Evolutionary conservation across 2,329 filamentous ascomycete genomes (phyloP).

Genomic region (Aspergillus ibericus): DNA sequence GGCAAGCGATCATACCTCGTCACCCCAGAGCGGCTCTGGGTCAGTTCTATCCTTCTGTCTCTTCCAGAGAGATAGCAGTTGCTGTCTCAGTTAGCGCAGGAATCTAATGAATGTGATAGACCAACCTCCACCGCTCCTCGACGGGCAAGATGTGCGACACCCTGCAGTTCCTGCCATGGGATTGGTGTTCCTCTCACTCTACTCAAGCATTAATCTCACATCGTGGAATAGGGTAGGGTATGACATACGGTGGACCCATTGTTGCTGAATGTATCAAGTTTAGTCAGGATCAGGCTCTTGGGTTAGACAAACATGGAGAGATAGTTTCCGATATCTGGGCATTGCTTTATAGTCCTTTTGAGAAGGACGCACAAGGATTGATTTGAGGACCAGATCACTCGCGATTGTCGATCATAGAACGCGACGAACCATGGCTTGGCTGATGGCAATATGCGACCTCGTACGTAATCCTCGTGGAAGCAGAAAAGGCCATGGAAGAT

Average conservation of each 20-base stretch:
- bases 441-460: not conserved
- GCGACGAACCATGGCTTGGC: not conserved
- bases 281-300: not conserved
- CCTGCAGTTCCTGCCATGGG: constrained; percentile 1
- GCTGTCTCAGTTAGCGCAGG: not conserved
- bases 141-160: constrained; percentile 1
- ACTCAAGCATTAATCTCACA: not conserved
- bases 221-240: too few relatives aligned
- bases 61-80: constrained; percentile 13
- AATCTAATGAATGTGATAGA: not conserved
- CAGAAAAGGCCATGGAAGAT: not conserved
- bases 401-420: not conserved
- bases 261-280: not conserved
- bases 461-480: not conserved
- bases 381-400: not conserved
- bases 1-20: constrained; percentile 7
- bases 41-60: constrained; percentile 6
- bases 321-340: not conserved
- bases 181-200: not conserved
- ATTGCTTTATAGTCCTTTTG: not conserved
- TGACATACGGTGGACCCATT: constrained; percentile 4
- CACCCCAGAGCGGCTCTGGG: constrained; percentile 11
- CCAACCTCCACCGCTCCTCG: constrained; percentile 1
- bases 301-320: not conserved
- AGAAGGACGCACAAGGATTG: not conserved